A percentile compares a stretch with the other conserved stretches of the same genome.
Conservation (phyloP, 805 yeast genomes). For the Starmerella cellae region DNA sequence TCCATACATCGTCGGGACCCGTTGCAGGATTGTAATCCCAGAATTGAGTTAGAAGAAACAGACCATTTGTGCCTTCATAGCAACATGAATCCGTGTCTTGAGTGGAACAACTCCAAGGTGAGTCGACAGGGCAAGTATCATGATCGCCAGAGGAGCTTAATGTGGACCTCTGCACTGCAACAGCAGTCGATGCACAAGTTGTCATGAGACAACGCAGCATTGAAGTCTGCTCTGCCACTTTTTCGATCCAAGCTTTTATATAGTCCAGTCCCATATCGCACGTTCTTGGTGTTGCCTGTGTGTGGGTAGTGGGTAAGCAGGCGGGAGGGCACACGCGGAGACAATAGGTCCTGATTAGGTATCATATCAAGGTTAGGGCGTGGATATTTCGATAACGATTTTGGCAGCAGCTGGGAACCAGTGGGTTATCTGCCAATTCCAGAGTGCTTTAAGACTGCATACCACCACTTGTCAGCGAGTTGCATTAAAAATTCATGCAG, state of each 20-base stretch:
- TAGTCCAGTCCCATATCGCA: not conserved
- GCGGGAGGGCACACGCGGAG: slow-evolving; percentile 1
- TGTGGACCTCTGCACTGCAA: no score
- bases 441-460: no score
- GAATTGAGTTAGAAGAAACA: slow-evolving; percentile 73
- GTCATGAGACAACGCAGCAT: not conserved
- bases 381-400: no score
- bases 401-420: no score
- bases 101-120: slow-evolving; percentile 27
- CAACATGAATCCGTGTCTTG: slow-evolving; percentile 49
- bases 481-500: no score
- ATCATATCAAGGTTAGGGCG: not conserved
- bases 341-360: no score
- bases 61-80: slow-evolving; percentile 76
- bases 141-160: slow-evolving; percentile 18
- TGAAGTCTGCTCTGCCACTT: not conserved
- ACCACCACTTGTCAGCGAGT: no score
- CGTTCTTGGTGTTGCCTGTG: no score
- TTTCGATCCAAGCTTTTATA: not conserved
- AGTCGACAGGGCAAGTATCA: slow-evolving; percentile 25
- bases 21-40: slow-evolving; percentile 76
- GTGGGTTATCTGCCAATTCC: no score
- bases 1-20: slow-evolving; percentile 59
- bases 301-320: slow-evolving; percentile 4
- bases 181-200: not conserved